phyloP scores from a whole-genome alignment of 73 alveolate genomes.

The Vitrella brassicaformis region DNA sequence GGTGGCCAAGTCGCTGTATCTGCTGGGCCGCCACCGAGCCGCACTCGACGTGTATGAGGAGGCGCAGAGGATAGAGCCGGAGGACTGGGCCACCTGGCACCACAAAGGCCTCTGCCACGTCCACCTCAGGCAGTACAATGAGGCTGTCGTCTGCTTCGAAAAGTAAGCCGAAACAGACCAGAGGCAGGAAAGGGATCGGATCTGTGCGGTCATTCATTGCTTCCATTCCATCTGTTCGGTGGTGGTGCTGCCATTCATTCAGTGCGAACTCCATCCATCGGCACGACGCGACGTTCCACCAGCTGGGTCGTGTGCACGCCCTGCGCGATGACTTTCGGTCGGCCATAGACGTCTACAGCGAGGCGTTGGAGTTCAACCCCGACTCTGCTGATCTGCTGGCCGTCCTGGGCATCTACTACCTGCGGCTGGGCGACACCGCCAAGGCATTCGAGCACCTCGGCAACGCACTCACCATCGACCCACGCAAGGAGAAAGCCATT shows the following conservation, averaged over 20 bases:
- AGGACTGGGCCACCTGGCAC: slow-evolving; percentile 88
- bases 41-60: slow-evolving; percentile 82
- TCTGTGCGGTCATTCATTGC: no score
- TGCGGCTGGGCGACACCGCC: slow-evolving; percentile 59
- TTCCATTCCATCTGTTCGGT: no score
- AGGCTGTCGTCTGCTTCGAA: slow-evolving; percentile 63
- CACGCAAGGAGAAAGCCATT: slow-evolving; percentile 76
- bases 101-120: slow-evolving; percentile 71
- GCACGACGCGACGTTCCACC: slow-evolving; percentile 70
- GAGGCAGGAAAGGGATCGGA: no score
- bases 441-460: slow-evolving; percentile 72
- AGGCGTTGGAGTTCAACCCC: slow-evolving; percentile 74
- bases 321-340: slow-evolving; percentile 60
- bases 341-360: slow-evolving; percentile 80
- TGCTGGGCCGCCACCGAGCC: no score
- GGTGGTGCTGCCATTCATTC: no score
- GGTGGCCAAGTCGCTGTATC: no score
- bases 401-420: slow-evolving; percentile 77
- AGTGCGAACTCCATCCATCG: slow-evolving; percentile 67
- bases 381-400: slow-evolving; percentile 83
- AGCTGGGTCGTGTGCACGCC: slow-evolving; percentile 52
- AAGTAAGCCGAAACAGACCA: no score
- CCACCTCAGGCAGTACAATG: slow-evolving; percentile 67
- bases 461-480: slow-evolving; percentile 70
- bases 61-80: slow-evolving; percentile 64